Conservation (phyloP, 2,329 filamentous ascomycete genomes). For the Knufia petricola region DNA sequence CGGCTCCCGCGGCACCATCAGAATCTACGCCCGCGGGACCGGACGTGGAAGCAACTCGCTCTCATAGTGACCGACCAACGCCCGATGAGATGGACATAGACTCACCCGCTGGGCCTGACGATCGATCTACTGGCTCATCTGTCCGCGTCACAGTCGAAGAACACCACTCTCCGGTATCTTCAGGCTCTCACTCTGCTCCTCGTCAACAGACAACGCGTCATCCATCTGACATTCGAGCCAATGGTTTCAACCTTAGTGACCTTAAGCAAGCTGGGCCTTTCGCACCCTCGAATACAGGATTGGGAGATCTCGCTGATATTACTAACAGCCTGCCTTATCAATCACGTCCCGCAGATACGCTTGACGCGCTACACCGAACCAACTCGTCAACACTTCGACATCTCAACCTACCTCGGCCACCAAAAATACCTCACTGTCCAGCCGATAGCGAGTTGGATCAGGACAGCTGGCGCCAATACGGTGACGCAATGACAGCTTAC, state of each 20-base stretch:
- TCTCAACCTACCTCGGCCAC: conserved; percentile 43
- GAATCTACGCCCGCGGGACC: neutral
- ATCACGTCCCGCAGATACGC: conserved; percentile 38
- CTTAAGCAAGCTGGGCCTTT: conserved; percentile 44
- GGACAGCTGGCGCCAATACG: conserved; percentile 42
- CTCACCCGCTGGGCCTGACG: conserved; percentile 1
- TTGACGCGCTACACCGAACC: conserved; percentile 33
- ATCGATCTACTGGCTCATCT: neutral
- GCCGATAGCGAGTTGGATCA: conserved; percentile 32
- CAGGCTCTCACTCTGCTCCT: neutral
- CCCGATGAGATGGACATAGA: conserved; percentile 9
- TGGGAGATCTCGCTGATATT: conserved; percentile 46
- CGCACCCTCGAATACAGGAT: conserved; percentile 36
- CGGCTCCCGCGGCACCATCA: conserved; percentile 7
- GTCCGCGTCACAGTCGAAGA: conserved; percentile 7
- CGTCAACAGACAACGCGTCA: neutral
- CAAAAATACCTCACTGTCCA: conserved; percentile 39
- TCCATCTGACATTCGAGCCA: conserved; percentile 2
- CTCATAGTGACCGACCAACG: neutral
- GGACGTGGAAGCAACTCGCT: neutral
- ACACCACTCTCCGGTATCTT: neutral
- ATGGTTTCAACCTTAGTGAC: conserved; percentile 39
- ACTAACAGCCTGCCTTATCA: conserved; percentile 48
- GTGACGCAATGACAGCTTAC: conserved; percentile 45
- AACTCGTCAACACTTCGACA: conserved; percentile 21